Evolutionary conservation across 192 early-diverging fungal genomes (phyloP), one percentile per base, ranked within the genome.

Genomic region (Coemansia erecta): DNA sequence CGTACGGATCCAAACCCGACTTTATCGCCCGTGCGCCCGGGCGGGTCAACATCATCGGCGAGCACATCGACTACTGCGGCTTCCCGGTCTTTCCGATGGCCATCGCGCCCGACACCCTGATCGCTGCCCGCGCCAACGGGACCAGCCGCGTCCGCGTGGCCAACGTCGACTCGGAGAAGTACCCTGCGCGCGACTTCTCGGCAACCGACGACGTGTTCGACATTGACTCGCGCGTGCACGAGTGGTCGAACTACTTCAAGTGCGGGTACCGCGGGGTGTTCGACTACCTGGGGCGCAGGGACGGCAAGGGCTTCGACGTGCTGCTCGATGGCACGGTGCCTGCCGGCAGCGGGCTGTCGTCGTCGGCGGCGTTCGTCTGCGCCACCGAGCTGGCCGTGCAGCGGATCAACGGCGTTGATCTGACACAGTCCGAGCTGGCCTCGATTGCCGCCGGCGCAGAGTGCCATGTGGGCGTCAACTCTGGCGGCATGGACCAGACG

Each of bases 1-100:
- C 51, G 12, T 90, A 82, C 53, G 85, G 86, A 48, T 54, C 62
- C 48, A 55, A 68, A 40, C 91, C 94, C 0, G 85, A 89, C 31
- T 94, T 94, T 73, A 86, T 90, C 50, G 90, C 87, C 37, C 87
- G 95, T 28, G 87, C 91, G 3, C 94, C 95, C 4, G 95, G 95
- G 37, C 84, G 94, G n/a, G 93, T 95, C 28, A 98, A 98, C 80
- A 80, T 98, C 31, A 98, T 98, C 67, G 95, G 94, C 35, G 95
- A 98, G 68, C 95, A 98, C 68, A 90, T 98, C 47, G 95, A 98
- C 80, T 96, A 96, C 81, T 89, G 87, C 62, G 95, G 94, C 21
- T 92, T 90, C 58, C 91, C 91, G 15, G 95, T 98, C 14, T 83
- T 98, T 19, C 95, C 95, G 33, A 96, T 96, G 94, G 95, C 94